A percentile compares a stretch with the other conserved stretches of the same genome.
Evolutionary conservation across 441 rosid species (phyloP).

Genomic region (Pelargonium fulgidum): DNA sequence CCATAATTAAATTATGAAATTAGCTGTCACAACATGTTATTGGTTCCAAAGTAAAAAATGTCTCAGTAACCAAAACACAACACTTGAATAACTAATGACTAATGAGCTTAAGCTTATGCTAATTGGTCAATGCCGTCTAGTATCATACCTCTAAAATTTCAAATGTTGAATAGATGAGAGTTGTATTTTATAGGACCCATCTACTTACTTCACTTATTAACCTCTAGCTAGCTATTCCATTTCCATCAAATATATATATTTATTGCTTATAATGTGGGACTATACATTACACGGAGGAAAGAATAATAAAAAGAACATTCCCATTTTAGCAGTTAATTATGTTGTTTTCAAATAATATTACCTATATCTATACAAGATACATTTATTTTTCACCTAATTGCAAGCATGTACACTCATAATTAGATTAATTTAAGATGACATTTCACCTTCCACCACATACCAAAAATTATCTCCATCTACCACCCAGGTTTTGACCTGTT

Average conservation of each 20-base stretch:
- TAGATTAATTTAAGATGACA: no score
- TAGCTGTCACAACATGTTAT: not conserved
- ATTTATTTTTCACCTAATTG: no score
- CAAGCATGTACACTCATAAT: no score
- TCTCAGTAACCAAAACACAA: not conserved
- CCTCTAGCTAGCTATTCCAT: no score
- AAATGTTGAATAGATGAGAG: not conserved
- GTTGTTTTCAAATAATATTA: not conserved
- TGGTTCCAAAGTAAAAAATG: constrained; percentile 1
- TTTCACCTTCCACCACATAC: no score
- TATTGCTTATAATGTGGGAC: not conserved
- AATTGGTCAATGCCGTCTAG: constrained; percentile 18
- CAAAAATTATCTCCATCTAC: no score
- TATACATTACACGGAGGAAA: not conserved
- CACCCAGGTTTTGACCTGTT: no score
- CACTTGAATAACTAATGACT: not conserved
- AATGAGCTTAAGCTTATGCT: no score
- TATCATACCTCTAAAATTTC: not conserved
- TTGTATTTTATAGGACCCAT: constrained; percentile 3
- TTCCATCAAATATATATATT: no score
- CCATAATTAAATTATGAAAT: not conserved
- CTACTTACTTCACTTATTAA: not conserved
- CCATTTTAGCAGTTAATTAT: not conserved
- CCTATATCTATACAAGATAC: no score
- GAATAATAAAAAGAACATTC: not conserved